These are phyloP conservation scores for Colletotrichum navitas DNA, from an alignment of 2,329 filamentous ascomycete genomes.

Conservation along the genomic window DNA sequence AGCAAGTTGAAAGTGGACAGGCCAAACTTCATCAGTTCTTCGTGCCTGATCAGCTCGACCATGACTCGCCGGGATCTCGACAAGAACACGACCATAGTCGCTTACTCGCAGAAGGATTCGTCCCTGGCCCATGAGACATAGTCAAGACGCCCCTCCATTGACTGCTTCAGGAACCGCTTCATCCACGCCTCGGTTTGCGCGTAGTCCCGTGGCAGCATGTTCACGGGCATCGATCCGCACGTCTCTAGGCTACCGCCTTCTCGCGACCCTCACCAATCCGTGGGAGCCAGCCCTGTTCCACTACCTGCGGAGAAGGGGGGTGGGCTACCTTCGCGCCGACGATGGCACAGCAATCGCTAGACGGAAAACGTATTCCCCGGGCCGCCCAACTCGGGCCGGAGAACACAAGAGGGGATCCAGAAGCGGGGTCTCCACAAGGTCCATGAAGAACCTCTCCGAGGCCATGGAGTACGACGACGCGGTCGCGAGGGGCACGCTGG, in stretches of 20 bases:
- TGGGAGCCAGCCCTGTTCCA: constrained; percentile 63
- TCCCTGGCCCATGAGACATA: background rate
- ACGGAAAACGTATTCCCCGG: constrained; percentile 60
- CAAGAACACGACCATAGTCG: constrained; percentile 38
- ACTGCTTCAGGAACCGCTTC: constrained; percentile 61
- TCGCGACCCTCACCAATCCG: constrained; percentile 62
- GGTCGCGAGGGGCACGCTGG: constrained; percentile 55
- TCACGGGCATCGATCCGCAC: constrained; percentile 56
- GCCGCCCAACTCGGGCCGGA: constrained; percentile 44
- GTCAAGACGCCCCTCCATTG: constrained; percentile 57
- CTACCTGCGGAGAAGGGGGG: constrained; percentile 55
- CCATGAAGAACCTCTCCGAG: constrained; percentile 51
- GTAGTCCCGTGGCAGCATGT: constrained; percentile 61
- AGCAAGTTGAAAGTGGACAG: constrained; percentile 41
- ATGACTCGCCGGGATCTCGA: constrained; percentile 57
- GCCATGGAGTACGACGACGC: constrained; percentile 59
- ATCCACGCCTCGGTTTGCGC: constrained; percentile 60
- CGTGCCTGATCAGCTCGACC: constrained; percentile 63
- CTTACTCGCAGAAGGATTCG: background rate
- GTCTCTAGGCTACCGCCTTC: constrained; percentile 58
- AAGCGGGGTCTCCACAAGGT: constrained; percentile 56
- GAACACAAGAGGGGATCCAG: constrained; percentile 52
- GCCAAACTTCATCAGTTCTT: constrained; percentile 57
- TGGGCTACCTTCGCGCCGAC: constrained; percentile 57
- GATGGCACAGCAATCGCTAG: constrained; percentile 58